phyloP scores from a whole-genome alignment of 1,284 basidiomycete genomes.

The Apiotrichum akiyoshidainum region DNA sequence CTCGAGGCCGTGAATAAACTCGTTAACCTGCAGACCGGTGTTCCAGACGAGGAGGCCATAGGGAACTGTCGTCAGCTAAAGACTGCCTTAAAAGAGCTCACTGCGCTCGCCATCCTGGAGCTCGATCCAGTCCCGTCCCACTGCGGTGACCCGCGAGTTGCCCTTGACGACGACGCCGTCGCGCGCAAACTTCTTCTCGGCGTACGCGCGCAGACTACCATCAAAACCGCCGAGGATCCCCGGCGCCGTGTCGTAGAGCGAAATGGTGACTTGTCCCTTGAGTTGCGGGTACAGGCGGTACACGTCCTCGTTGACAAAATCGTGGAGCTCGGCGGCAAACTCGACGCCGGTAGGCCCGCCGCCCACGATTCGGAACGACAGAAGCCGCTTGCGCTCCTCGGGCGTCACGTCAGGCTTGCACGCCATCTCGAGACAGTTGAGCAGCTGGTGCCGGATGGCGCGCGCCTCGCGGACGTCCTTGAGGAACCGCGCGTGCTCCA shows the following conservation, averaged over 20 bases:
- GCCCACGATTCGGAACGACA: constrained; percentile 79
- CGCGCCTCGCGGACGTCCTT: constrained; percentile 79
- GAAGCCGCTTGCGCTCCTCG: constrained; percentile 62
- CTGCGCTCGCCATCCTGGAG: constrained; percentile 44
- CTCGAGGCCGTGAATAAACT: constrained; percentile 63
- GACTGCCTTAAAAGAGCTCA: constrained; percentile 38
- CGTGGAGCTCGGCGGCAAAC: constrained; percentile 79
- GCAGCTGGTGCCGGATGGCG: constrained; percentile 71
- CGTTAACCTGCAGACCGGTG: constrained; percentile 76
- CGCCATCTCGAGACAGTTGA: constrained; percentile 76
- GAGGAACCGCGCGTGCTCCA: constrained; percentile 73
- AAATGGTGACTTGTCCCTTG: constrained; percentile 64
- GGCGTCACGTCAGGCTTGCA: constrained; percentile 67
- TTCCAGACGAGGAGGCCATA: constrained; percentile 83
- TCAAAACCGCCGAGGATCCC: constrained; percentile 79
- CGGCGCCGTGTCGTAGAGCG: constrained; percentile 74
- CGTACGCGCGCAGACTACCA: constrained; percentile 59
- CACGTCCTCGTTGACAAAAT: constrained; percentile 51
- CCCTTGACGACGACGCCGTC: constrained; percentile 74
- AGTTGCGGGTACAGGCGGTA: constrained; percentile 60
- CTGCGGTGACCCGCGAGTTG: constrained; percentile 72
- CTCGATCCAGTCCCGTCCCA: constrained; percentile 59
- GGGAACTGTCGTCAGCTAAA: constrained; percentile 59
- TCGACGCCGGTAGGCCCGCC: constrained; percentile 63
- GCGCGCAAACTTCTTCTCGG: constrained; percentile 68